Evolutionary conservation across 441 rosid species (phyloP), one percentile per base, ranked within the genome.

Genomic region (Hura crepitans): DNA sequence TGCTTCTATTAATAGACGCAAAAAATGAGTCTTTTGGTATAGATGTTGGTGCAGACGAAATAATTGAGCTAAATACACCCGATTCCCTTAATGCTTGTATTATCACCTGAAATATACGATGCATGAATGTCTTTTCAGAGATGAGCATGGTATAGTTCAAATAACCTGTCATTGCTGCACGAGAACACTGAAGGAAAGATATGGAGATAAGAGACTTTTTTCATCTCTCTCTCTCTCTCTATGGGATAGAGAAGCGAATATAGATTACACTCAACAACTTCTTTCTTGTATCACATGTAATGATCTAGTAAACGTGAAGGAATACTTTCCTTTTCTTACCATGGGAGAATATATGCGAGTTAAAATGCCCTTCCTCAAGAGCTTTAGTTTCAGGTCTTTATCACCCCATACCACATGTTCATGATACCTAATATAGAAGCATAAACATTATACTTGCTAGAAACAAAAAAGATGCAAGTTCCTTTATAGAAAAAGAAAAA

Each of bases 321-420:
- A 28, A 51, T 6, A 14, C n/a, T 27, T 0, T 50, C 55, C 8
- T 61, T 65, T n/a, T 77, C 87, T 79, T 71, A 91, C 98, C 97
- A 85, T 86, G 45, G 96, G 98, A 69, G 89, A 81, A 77, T 87
- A 81, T 72, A 91, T 84, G 76, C 92, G 87, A 49, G 89, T 85
- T 74, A 91, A 77, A 75, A 93, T 85, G 75, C 97, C 95, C 75
- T 85, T 88, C 82, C 84, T 87, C 75, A 87, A 51, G 50, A 91
- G 93, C 72, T 89, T 89, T 82, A 89, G 47, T 68, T 83, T 91
- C 73, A 82, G 49, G 8, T 76, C 70, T 68, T 75, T 78, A 76
- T 93, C 97, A 18, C 85, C 79, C 98, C 97, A 91, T n/a, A 91
- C 96, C 28, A 93, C 85, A 69, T 75, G 90, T 59, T 91, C 92